A percentile compares a stretch with the other conserved stretches of the same genome.
Evolutionary conservation across 345 rosid genomes (phyloP).

Genomic region (Durio zibethinus): DNA sequence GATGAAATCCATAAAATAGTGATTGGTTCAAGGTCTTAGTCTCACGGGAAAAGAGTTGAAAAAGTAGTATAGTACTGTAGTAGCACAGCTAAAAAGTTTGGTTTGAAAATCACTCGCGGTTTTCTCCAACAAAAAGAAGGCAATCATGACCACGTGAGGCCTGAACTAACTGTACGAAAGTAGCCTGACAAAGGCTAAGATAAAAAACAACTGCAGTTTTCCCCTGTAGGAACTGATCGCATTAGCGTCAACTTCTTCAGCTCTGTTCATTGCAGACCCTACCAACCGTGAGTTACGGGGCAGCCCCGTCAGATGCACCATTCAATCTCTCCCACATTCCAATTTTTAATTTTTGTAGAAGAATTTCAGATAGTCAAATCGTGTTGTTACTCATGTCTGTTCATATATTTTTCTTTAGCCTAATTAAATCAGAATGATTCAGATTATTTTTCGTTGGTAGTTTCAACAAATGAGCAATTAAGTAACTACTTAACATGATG

Average conservation of each 20-base stretch:
- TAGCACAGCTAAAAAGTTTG: background rate
- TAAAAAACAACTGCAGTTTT: background rate
- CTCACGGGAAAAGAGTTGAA: background rate
- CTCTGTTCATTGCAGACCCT: background rate
- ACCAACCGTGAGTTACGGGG: constrained; percentile 1
- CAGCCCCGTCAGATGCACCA: constrained; percentile 1
- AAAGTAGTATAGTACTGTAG: background rate
- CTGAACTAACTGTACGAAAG: background rate
- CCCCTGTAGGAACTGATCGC: background rate
- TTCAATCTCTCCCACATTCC: background rate
- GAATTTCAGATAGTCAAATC: background rate
- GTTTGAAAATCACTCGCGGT: constrained; percentile 8
- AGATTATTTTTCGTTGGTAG: background rate
- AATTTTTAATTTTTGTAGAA: background rate
- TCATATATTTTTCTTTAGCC: background rate
- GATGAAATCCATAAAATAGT: constrained; percentile 16
- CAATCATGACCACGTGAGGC: constrained; percentile 11
- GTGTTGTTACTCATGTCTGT: background rate
- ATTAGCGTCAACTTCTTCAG: background rate
- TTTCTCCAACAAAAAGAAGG: background rate
- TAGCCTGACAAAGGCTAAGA: background rate
- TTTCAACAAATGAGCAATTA: background rate
- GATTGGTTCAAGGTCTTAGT: constrained; percentile 8
- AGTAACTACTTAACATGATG: background rate
- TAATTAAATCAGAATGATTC: background rate